Base-by-base conservation (phyloP, 2,329 filamentous ascomycete genomes). In the Fusarium graminum region DNA sequence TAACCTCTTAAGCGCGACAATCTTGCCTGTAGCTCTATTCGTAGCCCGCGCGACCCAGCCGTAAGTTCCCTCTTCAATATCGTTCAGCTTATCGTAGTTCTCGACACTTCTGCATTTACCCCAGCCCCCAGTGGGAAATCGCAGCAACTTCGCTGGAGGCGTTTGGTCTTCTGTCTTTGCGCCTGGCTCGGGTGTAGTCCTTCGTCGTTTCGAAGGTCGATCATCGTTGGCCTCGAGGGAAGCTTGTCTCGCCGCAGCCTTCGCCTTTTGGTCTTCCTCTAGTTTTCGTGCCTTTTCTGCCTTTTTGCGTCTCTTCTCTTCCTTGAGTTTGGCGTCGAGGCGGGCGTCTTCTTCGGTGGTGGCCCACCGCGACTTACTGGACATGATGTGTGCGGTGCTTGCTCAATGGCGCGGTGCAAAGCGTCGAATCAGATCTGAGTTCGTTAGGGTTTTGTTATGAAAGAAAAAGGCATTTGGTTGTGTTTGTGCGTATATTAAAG, bases 41-140 rank as follows among this genome's bases (percentile, higher is more conserved):
- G 85, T 89, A 13, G 93, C 95, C 58, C 95, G 86, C 53, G 94
- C 94, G 6, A 99, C 95, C 86, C 90, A 94, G 43, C 95, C 95
- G 78, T 99, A 99, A 10, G 93, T 93, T 34, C 95, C 95, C 81
- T 99, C 95, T 78, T 98, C 95, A 73, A 99, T 99, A 76, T 95
- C 92, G 78, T 99, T 99, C 57, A 99, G 83, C 70, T 92, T 91
- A 73, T 97, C 92, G 80, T 94, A 99, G 74, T 92, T 90, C 74
- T 94, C 91, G 26, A 97, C 90, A 75, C 92, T 92, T 61, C 91
- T 85, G 74, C 90, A 91, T 57, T 80, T 83, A 49, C 87, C 85
- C 88, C 93, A 97, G 69, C 81, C 78, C 11, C 86, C 85, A 14
- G 83, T 82, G 11, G 90, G 85, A 74, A 96, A 94, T 12, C 91